Percentiles rank a stretch among this genome's conserved stretches.
These are phyloP conservation scores for Pilobolus umbonatus DNA, from an alignment of 192 early-diverging fungal species.

Conservation along the genomic window DNA sequence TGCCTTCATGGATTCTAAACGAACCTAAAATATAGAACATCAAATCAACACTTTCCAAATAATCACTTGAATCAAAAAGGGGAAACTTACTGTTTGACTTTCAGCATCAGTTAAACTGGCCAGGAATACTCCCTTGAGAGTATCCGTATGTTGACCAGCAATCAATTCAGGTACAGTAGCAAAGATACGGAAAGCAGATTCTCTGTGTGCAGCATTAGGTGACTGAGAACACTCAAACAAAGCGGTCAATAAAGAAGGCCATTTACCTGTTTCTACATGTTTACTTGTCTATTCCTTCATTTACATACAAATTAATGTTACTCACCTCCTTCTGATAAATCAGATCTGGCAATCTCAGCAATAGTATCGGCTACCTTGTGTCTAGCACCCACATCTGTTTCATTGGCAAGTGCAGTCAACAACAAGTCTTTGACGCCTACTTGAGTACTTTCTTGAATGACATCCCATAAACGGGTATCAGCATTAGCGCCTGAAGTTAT, in stretches of 20 bases:
- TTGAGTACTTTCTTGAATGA: constrained; percentile 59
- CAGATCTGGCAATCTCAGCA: constrained; percentile 76
- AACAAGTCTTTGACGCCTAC: constrained; percentile 71
- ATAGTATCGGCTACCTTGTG: constrained; percentile 95
- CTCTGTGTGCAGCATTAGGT: constrained; percentile 66
- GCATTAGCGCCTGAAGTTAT: constrained; percentile 21
- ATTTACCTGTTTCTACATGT: constrained; percentile 64
- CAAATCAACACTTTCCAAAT: neutral
- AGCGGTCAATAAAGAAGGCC: constrained; percentile 77
- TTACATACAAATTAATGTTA: constrained; percentile 1
- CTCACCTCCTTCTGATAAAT: constrained; percentile 45
- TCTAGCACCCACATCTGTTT: constrained; percentile 66
- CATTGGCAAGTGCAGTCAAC: constrained; percentile 71
- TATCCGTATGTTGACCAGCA: constrained; percentile 60
- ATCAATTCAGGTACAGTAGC: constrained; percentile 77
- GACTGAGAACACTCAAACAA: constrained; percentile 82
- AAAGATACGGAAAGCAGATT: constrained; percentile 90
- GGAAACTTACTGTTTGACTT: constrained; percentile 38
- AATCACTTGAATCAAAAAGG: neutral
- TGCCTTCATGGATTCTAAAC: constrained; percentile 73
- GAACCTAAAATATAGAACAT: constrained; percentile 44
- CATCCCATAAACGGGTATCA: constrained; percentile 59
- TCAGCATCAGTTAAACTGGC: constrained; percentile 68
- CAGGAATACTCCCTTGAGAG: constrained; percentile 68
- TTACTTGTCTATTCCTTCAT: neutral